Evolutionary conservation across 306 rosid species (phyloP).

Genomic region (Trifolium dubium): DNA sequence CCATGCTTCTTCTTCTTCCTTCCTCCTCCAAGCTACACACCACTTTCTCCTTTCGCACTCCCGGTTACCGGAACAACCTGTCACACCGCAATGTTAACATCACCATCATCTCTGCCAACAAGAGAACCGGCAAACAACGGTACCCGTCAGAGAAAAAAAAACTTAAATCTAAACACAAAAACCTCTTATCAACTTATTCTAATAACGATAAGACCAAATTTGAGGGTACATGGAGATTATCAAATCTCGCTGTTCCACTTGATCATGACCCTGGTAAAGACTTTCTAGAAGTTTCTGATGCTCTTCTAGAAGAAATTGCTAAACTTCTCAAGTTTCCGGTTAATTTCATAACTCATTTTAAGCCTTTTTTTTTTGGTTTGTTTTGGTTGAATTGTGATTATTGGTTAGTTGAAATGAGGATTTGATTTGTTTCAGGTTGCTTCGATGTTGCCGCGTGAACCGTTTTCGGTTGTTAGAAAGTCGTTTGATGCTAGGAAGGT

Average conservation of each 20-base stretch:
- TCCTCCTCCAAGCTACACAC: conserved; percentile 43
- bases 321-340: conserved; percentile 80
- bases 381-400: neutral
- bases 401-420: neutral
- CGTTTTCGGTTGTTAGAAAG: conserved; percentile 78
- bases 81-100: conserved; percentile 22
- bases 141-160: conserved; percentile 96
- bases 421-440: conserved; percentile 62
- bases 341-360: neutral
- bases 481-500: conserved; percentile 99
- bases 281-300: conserved; percentile 67
- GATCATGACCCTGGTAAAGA: conserved; percentile 87
- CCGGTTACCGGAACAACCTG: conserved; percentile 39
- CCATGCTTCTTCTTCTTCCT: conserved; percentile 63
- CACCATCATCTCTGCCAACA: conserved; percentile 59
- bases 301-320: conserved; percentile 71
- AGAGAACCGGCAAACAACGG: conserved; percentile 78
- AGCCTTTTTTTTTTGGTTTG: neutral
- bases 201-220: conserved; percentile 52
- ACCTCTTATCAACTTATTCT: conserved; percentile 42
- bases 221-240: conserved; percentile 83
- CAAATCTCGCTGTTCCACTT: conserved; percentile 75
- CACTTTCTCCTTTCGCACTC: conserved; percentile 34
- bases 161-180: conserved; percentile 64
- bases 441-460: conserved; percentile 78